These are phyloP conservation scores for Rhizomucor miehei DNA, from an alignment of 371 early-diverging fungal genomes.

Conservation along the genomic window DNA sequence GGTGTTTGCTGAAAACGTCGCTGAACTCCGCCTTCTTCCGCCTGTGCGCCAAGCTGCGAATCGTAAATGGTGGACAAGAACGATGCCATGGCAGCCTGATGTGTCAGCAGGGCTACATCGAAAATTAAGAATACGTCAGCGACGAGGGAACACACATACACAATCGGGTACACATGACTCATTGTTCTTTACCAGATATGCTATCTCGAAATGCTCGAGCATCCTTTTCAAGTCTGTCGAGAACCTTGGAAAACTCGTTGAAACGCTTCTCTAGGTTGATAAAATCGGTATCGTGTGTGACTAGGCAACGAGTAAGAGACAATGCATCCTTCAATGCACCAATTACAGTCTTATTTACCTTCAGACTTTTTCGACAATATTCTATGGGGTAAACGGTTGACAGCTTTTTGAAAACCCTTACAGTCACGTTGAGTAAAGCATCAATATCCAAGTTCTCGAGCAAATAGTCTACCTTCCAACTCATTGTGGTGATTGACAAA, in stretches of 20 bases:
- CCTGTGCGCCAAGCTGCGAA: slow-evolving; percentile 26
- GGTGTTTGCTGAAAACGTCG: slow-evolving; percentile 49
- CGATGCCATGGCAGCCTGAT: slow-evolving; percentile 70
- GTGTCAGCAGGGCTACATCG: slow-evolving; percentile 55
- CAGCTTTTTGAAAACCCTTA: slow-evolving; percentile 24
- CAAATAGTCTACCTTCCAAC: slow-evolving; percentile 21
- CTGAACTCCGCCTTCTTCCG: slow-evolving; percentile 32
- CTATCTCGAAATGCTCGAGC: slow-evolving; percentile 76
- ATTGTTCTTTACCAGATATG: slow-evolving; percentile 46
- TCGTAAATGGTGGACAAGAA: slow-evolving; percentile 61
- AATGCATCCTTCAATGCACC: too few relatives aligned
- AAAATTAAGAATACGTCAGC: not conserved
- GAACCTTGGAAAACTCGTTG: slow-evolving; percentile 52
- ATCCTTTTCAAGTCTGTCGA: slow-evolving; percentile 60
- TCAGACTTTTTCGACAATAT: slow-evolving; percentile 45
- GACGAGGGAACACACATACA: not conserved
- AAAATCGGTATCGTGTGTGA: slow-evolving; percentile 71
- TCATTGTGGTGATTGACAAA: slow-evolving; percentile 14
- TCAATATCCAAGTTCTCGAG: not conserved
- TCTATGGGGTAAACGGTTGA: slow-evolving; percentile 32
- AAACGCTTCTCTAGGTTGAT: slow-evolving; percentile 60
- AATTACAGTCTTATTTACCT: slow-evolving; percentile 17
- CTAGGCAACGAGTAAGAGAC: slow-evolving; percentile 20
- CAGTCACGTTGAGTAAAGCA: not conserved
- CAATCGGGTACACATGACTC: not conserved